These are phyloP conservation scores for Claviceps cyperi DNA, from an alignment of 2,329 filamentous ascomycete species.

Conservation along the genomic window DNA sequence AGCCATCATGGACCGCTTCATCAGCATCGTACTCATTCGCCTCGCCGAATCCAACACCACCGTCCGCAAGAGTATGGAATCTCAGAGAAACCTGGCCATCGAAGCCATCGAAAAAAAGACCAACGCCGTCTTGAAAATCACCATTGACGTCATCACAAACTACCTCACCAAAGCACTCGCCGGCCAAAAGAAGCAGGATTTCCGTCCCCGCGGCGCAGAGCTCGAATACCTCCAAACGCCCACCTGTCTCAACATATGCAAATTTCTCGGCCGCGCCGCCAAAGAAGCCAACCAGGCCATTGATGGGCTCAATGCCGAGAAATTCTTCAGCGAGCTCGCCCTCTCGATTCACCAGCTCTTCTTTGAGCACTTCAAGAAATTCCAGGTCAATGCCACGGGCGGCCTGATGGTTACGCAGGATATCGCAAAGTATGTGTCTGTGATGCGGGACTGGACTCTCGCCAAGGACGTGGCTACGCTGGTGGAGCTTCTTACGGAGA, in stretches of 20 bases:
- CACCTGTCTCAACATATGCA: conserved; percentile 68
- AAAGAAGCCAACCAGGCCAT: conserved; percentile 51
- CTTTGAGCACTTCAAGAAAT: conserved; percentile 88
- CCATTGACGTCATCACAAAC: conserved; percentile 53
- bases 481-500: conserved; percentile 80
- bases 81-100: conserved; percentile 58
- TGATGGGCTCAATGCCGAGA: conserved; percentile 69
- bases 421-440: conserved; percentile 80
- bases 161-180: conserved; percentile 61
- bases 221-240: conserved; percentile 71
- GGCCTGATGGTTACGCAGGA: conserved; percentile 94
- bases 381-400: conserved; percentile 81
- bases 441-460: conserved; percentile 70
- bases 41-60: conserved; percentile 82
- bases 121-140: conserved; percentile 41
- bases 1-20: conserved; percentile 85
- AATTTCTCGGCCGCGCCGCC: conserved; percentile 60
- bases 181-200: conserved; percentile 77
- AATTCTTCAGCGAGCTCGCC: conserved; percentile 73
- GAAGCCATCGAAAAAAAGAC: conserved; percentile 76
- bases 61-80: conserved; percentile 78
- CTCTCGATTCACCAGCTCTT: conserved; percentile 63
- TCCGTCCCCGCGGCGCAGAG: conserved; percentile 71
- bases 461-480: conserved; percentile 51
- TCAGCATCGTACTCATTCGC: conserved; percentile 77